Evolutionary conservation across 805 yeast species (phyloP).

Genomic region (Barnettozyma vustinii): DNA sequence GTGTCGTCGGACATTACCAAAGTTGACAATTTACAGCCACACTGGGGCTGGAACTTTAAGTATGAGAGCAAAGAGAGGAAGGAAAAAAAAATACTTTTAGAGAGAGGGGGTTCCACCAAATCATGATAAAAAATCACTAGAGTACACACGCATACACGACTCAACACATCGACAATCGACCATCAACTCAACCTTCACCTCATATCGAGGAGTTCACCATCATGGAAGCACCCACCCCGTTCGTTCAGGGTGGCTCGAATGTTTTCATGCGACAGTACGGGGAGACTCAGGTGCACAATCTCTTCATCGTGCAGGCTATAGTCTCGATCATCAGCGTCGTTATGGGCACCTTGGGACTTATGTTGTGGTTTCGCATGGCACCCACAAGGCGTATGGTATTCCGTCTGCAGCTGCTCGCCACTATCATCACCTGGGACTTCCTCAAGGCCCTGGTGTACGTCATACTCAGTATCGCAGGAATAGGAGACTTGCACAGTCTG

Average conservation of each 20-base stretch:
- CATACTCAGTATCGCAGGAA: not conserved
- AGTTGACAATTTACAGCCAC: too few relatives aligned
- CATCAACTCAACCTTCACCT: too few relatives aligned
- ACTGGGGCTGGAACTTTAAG: too few relatives aligned
- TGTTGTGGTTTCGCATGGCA: constrained; percentile 21
- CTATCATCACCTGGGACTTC: constrained; percentile 15
- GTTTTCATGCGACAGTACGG: not conserved
- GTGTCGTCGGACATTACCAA: too few relatives aligned
- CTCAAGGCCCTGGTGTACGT: constrained; percentile 10
- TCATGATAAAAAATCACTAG: too few relatives aligned
- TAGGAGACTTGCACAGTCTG: not conserved
- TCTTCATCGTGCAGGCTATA: not conserved
- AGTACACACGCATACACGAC: too few relatives aligned
- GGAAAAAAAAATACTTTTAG: too few relatives aligned
- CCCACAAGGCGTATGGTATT: constrained; percentile 17
- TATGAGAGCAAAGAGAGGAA: too few relatives aligned
- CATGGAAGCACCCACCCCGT: too few relatives aligned
- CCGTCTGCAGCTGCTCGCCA: constrained; percentile 15
- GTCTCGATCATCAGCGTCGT: not conserved
- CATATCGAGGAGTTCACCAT: too few relatives aligned
- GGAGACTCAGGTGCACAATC: not conserved
- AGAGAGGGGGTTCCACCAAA: too few relatives aligned
- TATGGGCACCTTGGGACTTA: not conserved
- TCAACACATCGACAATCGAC: too few relatives aligned
- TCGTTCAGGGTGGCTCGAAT: not conserved